A percentile compares a stretch with the other conserved stretches of the same genome.
phyloP scores from a whole-genome alignment of 2,329 filamentous ascomycete species.

The Aspergillus pseudoterreus region DNA sequence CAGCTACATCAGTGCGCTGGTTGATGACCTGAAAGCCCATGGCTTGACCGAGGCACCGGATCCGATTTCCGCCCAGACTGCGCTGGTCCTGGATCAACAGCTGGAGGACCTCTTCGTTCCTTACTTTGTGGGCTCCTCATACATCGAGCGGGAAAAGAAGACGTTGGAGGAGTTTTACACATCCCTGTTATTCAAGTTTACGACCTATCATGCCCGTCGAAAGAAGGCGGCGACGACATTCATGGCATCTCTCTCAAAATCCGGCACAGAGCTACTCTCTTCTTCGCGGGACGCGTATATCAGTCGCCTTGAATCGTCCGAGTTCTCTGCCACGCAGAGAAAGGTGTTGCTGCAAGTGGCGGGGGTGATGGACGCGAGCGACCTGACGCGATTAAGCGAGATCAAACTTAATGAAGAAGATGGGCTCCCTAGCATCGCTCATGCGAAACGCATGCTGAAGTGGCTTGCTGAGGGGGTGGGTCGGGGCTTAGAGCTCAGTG shows the following conservation, averaged over 20 bases:
- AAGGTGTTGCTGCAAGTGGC: slow-evolving; percentile 86
- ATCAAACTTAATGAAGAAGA: slow-evolving; percentile 90
- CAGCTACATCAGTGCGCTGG: slow-evolving; percentile 78
- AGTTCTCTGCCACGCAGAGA: slow-evolving; percentile 83
- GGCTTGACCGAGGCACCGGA: slow-evolving; percentile 95
- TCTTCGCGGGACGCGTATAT: slow-evolving; percentile 90
- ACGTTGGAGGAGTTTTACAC: slow-evolving; percentile 79
- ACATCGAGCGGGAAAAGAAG: slow-evolving; percentile 62
- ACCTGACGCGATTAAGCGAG: slow-evolving; percentile 69
- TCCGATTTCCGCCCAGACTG: slow-evolving; percentile 78
- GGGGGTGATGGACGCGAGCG: slow-evolving; percentile 67
- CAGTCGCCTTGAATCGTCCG: slow-evolving; percentile 80
- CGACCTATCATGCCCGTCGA: slow-evolving; percentile 75
- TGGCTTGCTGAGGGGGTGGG: slow-evolving; percentile 96
- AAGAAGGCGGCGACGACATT: slow-evolving; percentile 90
- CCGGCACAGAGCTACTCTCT: slow-evolving; percentile 81
- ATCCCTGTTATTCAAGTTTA: slow-evolving; percentile 92
- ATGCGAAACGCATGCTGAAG: slow-evolving; percentile 95
- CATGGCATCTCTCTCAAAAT: slow-evolving; percentile 85
- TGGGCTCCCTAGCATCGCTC: slow-evolving; percentile 74
- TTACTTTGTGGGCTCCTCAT: slow-evolving; percentile 62
- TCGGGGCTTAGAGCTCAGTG: slow-evolving; percentile 83
- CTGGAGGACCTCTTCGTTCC: slow-evolving; percentile 64
- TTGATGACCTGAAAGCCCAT: slow-evolving; percentile 91
- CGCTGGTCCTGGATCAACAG: slow-evolving; percentile 65